These are phyloP conservation scores for Geranomyces variabilis DNA, from an alignment of 192 early-diverging fungal genomes.

Conservation along the genomic window DNA sequence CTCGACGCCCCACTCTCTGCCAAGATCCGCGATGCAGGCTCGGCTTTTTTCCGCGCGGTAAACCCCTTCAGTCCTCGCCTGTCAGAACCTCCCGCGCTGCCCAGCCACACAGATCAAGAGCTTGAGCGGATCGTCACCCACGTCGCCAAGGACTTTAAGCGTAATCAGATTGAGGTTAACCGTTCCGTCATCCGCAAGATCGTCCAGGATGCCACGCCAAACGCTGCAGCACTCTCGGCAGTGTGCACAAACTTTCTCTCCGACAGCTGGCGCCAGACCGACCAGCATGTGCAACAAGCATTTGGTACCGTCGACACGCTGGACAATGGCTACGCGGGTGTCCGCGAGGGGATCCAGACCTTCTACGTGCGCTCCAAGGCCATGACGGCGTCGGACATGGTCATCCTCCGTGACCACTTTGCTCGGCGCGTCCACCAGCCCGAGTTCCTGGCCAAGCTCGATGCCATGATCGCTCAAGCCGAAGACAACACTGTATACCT, in stretches of 20 bases:
- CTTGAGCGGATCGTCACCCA: constrained; percentile 15
- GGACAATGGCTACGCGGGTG: neutral
- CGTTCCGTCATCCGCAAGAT: constrained; percentile 10
- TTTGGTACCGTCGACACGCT: neutral
- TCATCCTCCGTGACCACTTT: constrained; percentile 12
- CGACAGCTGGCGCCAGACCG: constrained; percentile 1
- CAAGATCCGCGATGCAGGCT: neutral
- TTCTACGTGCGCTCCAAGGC: constrained; percentile 16
- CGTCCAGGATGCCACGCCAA: neutral
- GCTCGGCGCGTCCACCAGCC: constrained; percentile 17
- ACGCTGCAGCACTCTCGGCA: neutral
- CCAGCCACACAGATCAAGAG: neutral
- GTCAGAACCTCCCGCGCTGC: neutral
- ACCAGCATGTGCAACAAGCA: neutral
- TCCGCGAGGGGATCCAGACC: constrained; percentile 2
- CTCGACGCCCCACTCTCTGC: constrained; percentile 8
- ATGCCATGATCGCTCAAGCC: constrained; percentile 6
- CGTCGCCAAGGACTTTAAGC: constrained; percentile 14
- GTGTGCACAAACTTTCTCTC: neutral
- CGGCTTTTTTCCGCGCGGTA: neutral
- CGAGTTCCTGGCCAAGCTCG: constrained; percentile 14
- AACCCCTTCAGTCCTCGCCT: constrained; percentile 2
- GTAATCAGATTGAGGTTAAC: constrained; percentile 11
- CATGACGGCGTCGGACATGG: constrained; percentile 13
- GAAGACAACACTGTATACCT: neutral